Conservation (phyloP, 441 rosid species). For the Bruguiera hainesii region DNA sequence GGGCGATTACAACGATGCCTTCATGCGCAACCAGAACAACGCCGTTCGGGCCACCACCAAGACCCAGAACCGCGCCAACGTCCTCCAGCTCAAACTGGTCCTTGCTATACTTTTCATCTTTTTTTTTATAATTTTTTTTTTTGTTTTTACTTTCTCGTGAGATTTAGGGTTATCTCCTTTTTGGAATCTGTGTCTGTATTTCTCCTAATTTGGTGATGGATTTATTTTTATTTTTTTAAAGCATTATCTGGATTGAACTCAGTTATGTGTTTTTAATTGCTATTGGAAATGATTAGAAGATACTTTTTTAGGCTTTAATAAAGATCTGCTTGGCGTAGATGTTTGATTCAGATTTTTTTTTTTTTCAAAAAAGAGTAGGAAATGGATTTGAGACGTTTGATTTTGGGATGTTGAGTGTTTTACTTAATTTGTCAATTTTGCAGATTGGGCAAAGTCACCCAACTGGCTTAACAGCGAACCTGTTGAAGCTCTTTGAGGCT, state of each 20-base stretch:
- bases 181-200: too few relatives aligned
- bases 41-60: conserved; percentile 82
- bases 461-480: conserved; percentile 82
- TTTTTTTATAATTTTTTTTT: not conserved
- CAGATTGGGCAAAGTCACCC: conserved; percentile 99
- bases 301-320: not conserved
- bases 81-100: conserved; percentile 97
- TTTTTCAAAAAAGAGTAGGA: not conserved
- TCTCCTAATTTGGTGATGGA: too few relatives aligned
- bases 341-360: not conserved
- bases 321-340: not conserved
- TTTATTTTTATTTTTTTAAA: not conserved
- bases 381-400: not conserved
- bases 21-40: conserved; percentile 90
- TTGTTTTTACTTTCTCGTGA: not conserved
- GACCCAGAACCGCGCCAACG: conserved; percentile 89
- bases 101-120: conserved; percentile 12
- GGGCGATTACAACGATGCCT: conserved; percentile 84
- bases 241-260: not conserved
- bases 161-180: too few relatives aligned
- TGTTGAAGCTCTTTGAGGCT: conserved; percentile 92
- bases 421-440: conserved; percentile 21
- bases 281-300: too few relatives aligned
- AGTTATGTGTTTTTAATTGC: not conserved
- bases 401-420: not conserved